Evolutionary conservation across 495 filamentous ascomycete species (phyloP).

Genomic region (Annulohypoxylon moriforme): DNA sequence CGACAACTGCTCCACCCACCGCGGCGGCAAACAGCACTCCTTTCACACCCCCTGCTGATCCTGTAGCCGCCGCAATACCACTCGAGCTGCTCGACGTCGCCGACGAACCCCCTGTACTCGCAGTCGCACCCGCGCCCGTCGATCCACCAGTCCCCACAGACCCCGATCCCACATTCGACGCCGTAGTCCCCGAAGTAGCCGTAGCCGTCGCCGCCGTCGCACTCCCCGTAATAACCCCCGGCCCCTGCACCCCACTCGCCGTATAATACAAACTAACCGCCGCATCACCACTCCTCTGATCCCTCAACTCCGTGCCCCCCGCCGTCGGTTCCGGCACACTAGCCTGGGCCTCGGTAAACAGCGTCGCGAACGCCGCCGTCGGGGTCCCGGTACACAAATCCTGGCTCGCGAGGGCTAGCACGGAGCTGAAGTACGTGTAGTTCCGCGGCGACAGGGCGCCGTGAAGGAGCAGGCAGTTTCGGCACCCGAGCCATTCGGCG

Average conservation of each 20-base stretch:
- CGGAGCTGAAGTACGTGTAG: conserved; percentile 42
- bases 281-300: conserved; percentile 48
- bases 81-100: conserved; percentile 19
- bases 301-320: conserved; percentile 42
- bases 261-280: conserved; percentile 55
- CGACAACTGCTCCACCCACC: conserved; percentile 24
- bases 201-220: conserved; percentile 47
- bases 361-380: not conserved
- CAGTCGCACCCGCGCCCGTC: not conserved
- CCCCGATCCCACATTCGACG: not conserved
- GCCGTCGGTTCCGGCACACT: not conserved
- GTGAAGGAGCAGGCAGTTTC: conserved; percentile 43
- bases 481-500: conserved; percentile 53
- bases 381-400: not conserved
- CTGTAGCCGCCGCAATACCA: conserved; percentile 13
- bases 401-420: conserved; percentile 37
- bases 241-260: conserved; percentile 45
- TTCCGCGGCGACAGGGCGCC: conserved; percentile 31
- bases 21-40: conserved; percentile 14
- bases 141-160: not conserved
- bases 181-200: not conserved
- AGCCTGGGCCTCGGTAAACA: not conserved
- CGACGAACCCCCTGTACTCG: not conserved
- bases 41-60: conserved; percentile 9
- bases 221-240: conserved; percentile 52